Evolutionary conservation across 2,329 filamentous ascomycete genomes (phyloP).

Genomic region (Hypoxylon sp.): DNA sequence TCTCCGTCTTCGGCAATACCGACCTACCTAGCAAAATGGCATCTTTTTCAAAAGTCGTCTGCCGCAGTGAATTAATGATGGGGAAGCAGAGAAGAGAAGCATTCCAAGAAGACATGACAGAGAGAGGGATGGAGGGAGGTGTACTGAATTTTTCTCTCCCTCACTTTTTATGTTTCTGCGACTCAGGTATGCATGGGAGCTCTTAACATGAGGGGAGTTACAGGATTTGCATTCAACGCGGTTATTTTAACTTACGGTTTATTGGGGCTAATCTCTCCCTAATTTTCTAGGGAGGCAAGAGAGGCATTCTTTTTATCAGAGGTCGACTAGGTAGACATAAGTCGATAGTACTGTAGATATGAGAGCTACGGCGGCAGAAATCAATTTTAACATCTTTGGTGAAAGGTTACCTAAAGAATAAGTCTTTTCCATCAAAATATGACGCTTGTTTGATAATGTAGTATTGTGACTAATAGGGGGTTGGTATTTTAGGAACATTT

Average conservation of each 20-base stretch:
- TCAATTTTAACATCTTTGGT: neutral
- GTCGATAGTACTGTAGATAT: neutral
- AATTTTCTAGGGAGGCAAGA: no score
- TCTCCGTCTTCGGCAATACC: neutral
- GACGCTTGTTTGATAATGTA: neutral
- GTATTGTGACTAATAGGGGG: no score
- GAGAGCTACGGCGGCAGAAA: neutral
- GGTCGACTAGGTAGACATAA: neutral
- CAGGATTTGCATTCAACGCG: neutral
- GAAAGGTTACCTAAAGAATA: neutral
- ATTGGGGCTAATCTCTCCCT: no score
- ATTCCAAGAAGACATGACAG: neutral
- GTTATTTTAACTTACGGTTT: no score
- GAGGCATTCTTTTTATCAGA: neutral
- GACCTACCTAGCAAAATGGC: neutral
- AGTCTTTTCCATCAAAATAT: no score
- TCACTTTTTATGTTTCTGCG: neutral
- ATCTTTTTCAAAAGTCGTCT: neutral
- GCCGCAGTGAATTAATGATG: neutral
- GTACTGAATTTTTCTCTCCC: neutral
- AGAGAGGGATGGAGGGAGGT: neutral
- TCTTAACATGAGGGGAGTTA: conserved; percentile 1
- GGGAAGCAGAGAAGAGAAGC: neutral
- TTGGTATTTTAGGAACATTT: neutral
- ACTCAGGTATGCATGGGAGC: neutral